These are phyloP conservation scores for Zoysia matrella DNA, from an alignment of 202 grass and related monocot species.

Conservation along the genomic window DNA sequence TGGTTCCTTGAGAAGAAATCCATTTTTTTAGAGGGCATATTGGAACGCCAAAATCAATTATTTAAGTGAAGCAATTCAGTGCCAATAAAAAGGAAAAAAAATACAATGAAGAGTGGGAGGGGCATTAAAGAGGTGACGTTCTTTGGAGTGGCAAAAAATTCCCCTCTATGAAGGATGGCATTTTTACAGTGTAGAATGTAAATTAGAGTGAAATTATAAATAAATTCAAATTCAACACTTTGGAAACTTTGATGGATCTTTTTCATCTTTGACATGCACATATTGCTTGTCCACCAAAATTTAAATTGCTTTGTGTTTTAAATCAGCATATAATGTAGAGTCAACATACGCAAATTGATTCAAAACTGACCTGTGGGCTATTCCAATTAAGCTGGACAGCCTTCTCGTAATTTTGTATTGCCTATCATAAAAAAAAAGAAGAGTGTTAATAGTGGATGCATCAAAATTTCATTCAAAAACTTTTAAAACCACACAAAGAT, in stretches of 20 bases:
- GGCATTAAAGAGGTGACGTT: not conserved
- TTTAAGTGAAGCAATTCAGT: not conserved
- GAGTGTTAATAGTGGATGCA: slow-evolving; percentile 2
- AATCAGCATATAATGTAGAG: slow-evolving; percentile 12
- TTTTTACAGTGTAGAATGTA: slow-evolving; percentile 22
- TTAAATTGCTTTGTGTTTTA: slow-evolving; percentile 15
- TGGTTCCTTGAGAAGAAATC: slow-evolving; percentile 8
- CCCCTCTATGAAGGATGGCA: not conserved
- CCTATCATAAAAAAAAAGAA: slow-evolving; percentile 43
- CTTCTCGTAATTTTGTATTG: slow-evolving; percentile 95
- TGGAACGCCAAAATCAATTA: not conserved
- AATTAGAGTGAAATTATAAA: not conserved
- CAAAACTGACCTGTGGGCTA: slow-evolving; percentile 81
- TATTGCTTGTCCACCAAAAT: slow-evolving; percentile 33
- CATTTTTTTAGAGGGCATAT: slow-evolving; percentile 12
- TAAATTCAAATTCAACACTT: not conserved
- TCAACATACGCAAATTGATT: slow-evolving; percentile 29
- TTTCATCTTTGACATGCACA: not conserved
- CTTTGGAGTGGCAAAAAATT: not conserved
- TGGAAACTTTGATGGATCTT: slow-evolving; percentile 4
- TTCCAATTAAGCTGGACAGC: slow-evolving; percentile 99
- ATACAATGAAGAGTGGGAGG: not conserved
- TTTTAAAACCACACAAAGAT: not conserved
- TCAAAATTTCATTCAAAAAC: slow-evolving; percentile 33
- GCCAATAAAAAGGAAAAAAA: not conserved